Conservation (phyloP, 2,329 filamentous ascomycete species). For the Talaromyces sp. region DNA sequence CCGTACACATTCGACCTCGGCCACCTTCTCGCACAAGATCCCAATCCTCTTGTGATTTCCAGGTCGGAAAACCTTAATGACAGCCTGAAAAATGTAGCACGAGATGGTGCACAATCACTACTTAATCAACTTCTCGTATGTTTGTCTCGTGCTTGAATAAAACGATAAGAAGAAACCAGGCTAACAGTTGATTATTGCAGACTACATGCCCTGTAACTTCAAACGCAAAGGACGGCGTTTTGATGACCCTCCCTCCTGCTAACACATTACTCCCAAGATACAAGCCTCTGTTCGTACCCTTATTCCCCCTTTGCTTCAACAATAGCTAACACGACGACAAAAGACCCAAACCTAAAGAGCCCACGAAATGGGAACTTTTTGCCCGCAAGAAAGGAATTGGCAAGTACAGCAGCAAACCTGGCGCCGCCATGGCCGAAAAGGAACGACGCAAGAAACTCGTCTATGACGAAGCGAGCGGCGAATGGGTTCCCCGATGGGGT, state of each 20-base stretch:
- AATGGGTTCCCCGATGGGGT: conserved; percentile 94
- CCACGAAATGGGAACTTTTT: conserved; percentile 95
- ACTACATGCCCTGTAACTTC: conserved; percentile 77
- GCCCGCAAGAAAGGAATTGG: conserved; percentile 92
- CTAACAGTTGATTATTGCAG: neutral
- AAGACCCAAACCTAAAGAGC: conserved; percentile 67
- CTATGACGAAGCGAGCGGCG: conserved; percentile 77
- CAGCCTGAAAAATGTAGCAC: conserved; percentile 68
- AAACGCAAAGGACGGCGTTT: conserved; percentile 61
- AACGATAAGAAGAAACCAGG: neutral
- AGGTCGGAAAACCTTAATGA: conserved; percentile 55
- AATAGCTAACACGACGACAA: neutral
- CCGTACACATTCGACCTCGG: conserved; percentile 91
- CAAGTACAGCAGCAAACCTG: conserved; percentile 67
- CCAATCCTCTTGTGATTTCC: conserved; percentile 69
- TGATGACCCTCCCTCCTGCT: conserved; percentile 70
- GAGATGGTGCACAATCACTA: conserved; percentile 85
- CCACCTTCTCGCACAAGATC: conserved; percentile 78
- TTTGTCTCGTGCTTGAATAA: neutral
- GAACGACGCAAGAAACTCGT: conserved; percentile 64
- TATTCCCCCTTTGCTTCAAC: neutral
- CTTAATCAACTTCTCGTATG: conserved; percentile 79
- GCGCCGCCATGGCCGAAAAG: conserved; percentile 60
- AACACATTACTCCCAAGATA: conserved; percentile 76
- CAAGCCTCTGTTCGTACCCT: conserved; percentile 63